Conservation (phyloP, 1,284 basidiomycete genomes). For the Cutaneotrichosporon mucoides region DNA sequence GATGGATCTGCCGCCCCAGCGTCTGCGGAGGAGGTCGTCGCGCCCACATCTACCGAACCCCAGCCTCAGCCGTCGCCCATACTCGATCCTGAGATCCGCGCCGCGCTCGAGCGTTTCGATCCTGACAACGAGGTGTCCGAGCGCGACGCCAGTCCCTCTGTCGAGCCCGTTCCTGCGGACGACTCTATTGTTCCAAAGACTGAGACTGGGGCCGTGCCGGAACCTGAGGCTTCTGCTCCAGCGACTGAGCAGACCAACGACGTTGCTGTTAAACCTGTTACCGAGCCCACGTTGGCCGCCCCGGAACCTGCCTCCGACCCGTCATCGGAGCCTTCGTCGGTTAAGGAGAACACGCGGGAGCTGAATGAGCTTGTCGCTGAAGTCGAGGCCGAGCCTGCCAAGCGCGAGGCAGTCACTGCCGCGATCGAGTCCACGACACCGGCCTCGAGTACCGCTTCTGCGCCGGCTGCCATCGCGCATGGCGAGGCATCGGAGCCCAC, state of each 20-base stretch:
- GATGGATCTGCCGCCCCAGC: no score
- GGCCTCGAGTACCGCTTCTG: no score
- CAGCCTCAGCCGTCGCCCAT: no score
- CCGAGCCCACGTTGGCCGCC: no score
- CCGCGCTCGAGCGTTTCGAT: background rate
- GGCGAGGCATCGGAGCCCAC: background rate
- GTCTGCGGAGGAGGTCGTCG: no score
- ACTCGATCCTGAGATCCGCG: constrained; percentile 1
- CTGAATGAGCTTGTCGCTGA: no score
- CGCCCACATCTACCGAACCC: no score
- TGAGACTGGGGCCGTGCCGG: background rate
- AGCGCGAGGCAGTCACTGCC: no score
- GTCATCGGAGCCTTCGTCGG: background rate
- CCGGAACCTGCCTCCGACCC: background rate
- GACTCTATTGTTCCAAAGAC: background rate
- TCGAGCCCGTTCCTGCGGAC: background rate
- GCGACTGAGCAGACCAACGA: background rate
- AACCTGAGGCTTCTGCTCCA: background rate
- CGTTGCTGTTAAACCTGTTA: no score
- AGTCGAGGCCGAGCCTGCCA: background rate
- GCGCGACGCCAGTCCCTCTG: background rate
- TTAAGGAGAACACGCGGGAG: no score
- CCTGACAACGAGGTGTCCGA: background rate
- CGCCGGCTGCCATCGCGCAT: background rate
- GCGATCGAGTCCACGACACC: no score